Percentiles rank a stretch among this genome's conserved stretches.
phyloP scores from a whole-genome alignment of 2,329 filamentous ascomycete genomes.

The Cercospora berteroae region DNA sequence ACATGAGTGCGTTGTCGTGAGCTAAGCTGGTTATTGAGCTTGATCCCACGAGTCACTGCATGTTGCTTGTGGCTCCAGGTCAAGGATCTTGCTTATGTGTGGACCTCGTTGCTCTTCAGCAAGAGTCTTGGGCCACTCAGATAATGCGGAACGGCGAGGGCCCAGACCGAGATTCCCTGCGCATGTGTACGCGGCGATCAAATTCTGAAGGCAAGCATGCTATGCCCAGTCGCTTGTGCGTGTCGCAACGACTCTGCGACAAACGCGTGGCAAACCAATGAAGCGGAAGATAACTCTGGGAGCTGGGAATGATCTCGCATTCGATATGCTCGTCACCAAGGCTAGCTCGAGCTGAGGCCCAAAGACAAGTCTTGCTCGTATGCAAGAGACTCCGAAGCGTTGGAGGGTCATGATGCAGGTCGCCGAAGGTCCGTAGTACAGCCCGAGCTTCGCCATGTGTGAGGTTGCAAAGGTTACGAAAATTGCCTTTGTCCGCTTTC shows the following conservation, averaged over 20 bases:
- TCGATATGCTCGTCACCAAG: neutral
- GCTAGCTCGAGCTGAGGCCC: neutral
- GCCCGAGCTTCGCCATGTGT: neutral
- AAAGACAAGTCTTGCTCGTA: neutral
- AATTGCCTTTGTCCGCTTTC: neutral
- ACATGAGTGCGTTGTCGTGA: neutral
- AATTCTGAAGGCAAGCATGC: neutral
- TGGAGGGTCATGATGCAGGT: neutral
- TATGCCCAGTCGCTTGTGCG: neutral
- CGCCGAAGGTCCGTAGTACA: neutral
- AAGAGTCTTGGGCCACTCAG: neutral
- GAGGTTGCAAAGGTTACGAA: neutral
- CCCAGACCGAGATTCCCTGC: neutral
- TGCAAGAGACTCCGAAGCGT: neutral
- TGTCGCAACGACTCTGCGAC: neutral
- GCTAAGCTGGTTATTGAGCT: neutral
- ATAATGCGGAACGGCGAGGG: neutral
- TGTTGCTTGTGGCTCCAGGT: neutral
- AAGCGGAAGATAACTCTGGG: neutral
- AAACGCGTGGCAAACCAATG: neutral
- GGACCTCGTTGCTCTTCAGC: neutral
- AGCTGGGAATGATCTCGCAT: neutral
- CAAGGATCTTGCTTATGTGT: neutral
- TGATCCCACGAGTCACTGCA: neutral
- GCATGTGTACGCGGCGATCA: neutral